A percentile compares a stretch with the other conserved stretches of the same genome.
These are phyloP conservation scores for Penicillium bovifimosum DNA, from an alignment of 495 filamentous ascomycete species.

Conservation along the genomic window DNA sequence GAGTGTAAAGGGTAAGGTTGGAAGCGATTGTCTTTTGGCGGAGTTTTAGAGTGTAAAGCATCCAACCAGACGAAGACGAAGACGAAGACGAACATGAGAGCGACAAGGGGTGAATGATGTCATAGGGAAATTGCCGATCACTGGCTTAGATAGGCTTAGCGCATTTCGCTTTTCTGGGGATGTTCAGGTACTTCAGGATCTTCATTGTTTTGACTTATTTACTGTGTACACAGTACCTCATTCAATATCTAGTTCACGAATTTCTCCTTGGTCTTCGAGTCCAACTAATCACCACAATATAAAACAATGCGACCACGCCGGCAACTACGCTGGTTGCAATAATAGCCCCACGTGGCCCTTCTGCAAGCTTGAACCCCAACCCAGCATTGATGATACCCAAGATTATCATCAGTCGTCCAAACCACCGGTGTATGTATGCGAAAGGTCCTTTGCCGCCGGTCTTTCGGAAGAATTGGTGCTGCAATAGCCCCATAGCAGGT, in stretches of 20 bases:
- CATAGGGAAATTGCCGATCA: neutral
- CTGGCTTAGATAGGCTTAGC: neutral
- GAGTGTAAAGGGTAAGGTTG: neutral
- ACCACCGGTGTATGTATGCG: slow-evolving; percentile 65
- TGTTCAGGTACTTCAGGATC: neutral
- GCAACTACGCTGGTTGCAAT: slow-evolving; percentile 58
- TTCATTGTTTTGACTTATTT: neutral
- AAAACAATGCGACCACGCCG: slow-evolving; percentile 45
- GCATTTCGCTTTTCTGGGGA: neutral
- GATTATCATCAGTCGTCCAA: slow-evolving; percentile 55
- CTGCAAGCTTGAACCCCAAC: slow-evolving; percentile 53
- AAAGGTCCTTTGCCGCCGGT: slow-evolving; percentile 44
- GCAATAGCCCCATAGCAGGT: slow-evolving; percentile 56
- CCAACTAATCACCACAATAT: slow-evolving; percentile 26
- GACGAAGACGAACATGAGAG: neutral
- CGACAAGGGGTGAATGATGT: neutral
- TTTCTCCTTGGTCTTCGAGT: neutral
- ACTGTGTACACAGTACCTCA: too few relatives aligned
- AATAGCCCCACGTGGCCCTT: slow-evolving; percentile 33
- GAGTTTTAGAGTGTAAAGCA: neutral
- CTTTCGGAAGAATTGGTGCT: slow-evolving; percentile 50
- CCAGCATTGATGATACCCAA: slow-evolving; percentile 71
- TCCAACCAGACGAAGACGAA: neutral
- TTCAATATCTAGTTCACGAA: neutral
- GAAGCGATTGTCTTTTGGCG: neutral